These are phyloP conservation scores for Venturia aucupariae DNA, from an alignment of 2,329 filamentous ascomycete genomes.

Conservation along the genomic window DNA sequence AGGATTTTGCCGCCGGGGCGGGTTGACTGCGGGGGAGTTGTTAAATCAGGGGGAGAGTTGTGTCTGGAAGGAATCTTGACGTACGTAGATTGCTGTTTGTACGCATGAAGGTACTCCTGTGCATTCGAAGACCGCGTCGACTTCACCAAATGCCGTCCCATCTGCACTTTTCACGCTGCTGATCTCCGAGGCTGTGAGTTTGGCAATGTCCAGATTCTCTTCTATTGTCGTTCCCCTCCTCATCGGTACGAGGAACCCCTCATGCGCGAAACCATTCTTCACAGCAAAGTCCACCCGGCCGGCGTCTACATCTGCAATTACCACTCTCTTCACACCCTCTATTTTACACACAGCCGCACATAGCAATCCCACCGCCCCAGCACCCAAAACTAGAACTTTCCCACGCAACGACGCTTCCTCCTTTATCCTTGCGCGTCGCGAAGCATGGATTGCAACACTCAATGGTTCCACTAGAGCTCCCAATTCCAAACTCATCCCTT, in stretches of 20 bases:
- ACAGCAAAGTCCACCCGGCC: constrained; percentile 48
- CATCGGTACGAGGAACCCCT: constrained; percentile 37
- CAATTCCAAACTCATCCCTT: constrained; percentile 43
- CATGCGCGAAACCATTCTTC: constrained; percentile 39
- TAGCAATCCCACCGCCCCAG: constrained; percentile 51
- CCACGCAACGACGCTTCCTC: constrained; percentile 31
- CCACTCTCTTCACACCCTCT: constrained; percentile 44
- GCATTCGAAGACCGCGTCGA: constrained; percentile 66
- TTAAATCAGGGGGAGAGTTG: not conserved
- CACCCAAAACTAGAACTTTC: constrained; percentile 42
- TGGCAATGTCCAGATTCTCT: constrained; percentile 55
- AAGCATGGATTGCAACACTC: constrained; percentile 51
- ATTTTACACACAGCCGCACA: constrained; percentile 48
- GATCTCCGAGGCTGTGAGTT: constrained; percentile 53
- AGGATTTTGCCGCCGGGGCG: constrained; percentile 62
- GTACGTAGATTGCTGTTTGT: constrained; percentile 61
- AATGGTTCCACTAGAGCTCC: constrained; percentile 53
- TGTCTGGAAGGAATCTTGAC: not conserved
- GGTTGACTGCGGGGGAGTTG: constrained; percentile 36
- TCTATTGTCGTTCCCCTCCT: constrained; percentile 39
- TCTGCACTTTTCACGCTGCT: constrained; percentile 40
- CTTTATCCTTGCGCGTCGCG: constrained; percentile 42
- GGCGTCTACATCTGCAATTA: constrained; percentile 53
- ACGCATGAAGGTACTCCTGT: constrained; percentile 68
- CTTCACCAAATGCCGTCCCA: constrained; percentile 11